phyloP scores from a whole-genome alignment of 2,329 filamentous ascomycete species.

The Aspergillus ibericus region DNA sequence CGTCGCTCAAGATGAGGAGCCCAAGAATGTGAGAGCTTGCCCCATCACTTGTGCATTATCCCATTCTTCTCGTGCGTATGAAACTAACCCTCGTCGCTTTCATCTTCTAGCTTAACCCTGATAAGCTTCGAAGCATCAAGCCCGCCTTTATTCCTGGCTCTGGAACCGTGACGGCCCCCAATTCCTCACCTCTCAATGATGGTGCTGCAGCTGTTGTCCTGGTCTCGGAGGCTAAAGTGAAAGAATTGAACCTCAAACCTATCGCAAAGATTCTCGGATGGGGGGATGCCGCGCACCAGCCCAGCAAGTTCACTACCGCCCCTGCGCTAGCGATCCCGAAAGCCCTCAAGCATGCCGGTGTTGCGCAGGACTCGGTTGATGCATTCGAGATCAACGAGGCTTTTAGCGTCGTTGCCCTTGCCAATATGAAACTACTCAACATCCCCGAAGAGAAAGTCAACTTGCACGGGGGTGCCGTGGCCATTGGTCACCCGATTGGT shows the following conservation, averaged over 20 bases:
- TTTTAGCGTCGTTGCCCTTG: constrained; percentile 92
- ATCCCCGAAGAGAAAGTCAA: constrained; percentile 86
- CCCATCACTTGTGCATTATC: not conserved
- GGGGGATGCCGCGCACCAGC: constrained; percentile 89
- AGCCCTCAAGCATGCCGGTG: constrained; percentile 89
- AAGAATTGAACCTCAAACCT: constrained; percentile 86
- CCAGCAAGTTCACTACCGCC: constrained; percentile 93
- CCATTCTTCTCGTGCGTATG: not conserved
- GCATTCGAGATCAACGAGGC: constrained; percentile 99
- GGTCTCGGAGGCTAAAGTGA: constrained; percentile 89
- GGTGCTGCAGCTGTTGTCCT: constrained; percentile 90
- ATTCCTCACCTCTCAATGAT: constrained; percentile 94
- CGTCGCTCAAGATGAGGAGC: constrained; percentile 87
- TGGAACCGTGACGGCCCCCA: constrained; percentile 92
- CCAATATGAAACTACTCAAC: constrained; percentile 89
- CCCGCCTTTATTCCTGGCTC: constrained; percentile 73
- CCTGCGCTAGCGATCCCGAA: constrained; percentile 94
- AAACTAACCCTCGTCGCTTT: not conserved
- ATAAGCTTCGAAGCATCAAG: constrained; percentile 81
- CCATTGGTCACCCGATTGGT: constrained; percentile 91
- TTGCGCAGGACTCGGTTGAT: constrained; percentile 76
- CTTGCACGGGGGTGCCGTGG: constrained; percentile 90
- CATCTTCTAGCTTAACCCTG: constrained; percentile 62
- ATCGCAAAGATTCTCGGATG: constrained; percentile 96
- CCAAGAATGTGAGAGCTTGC: constrained; percentile 69